These are phyloP conservation scores for Leucogyrophana mollusca DNA, from an alignment of 768 basidiomycete species.

Conservation along the genomic window DNA sequence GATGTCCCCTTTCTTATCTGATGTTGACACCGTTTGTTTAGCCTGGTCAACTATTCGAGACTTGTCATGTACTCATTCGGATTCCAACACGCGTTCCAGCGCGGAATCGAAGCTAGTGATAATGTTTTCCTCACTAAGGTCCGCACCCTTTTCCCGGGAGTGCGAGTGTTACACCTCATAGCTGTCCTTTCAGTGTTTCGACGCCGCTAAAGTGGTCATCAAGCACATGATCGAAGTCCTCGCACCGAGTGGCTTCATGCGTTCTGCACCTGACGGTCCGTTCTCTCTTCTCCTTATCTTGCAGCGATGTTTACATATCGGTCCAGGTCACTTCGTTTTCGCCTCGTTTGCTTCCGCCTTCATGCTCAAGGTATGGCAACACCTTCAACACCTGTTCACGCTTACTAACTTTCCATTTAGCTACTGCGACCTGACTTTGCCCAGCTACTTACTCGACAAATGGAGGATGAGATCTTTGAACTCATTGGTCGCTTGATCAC, in stretches of 20 bases:
- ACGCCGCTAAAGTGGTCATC: slow-evolving; percentile 67
- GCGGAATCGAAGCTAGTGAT: slow-evolving; percentile 62
- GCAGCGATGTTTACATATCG: neutral
- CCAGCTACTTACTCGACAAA: slow-evolving; percentile 51
- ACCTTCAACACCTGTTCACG: neutral
- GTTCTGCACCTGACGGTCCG: slow-evolving; percentile 75
- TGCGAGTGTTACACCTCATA: neutral
- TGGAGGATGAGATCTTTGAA: slow-evolving; percentile 70
- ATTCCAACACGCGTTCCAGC: slow-evolving; percentile 78
- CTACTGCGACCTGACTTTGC: slow-evolving; percentile 74
- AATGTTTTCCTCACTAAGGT: slow-evolving; percentile 70
- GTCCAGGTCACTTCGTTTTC: slow-evolving; percentile 70
- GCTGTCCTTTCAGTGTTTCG: slow-evolving; percentile 54
- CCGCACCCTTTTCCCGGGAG: slow-evolving; percentile 7
- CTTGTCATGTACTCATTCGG: slow-evolving; percentile 88
- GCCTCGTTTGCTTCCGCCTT: slow-evolving; percentile 82
- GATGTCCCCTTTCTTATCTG: neutral
- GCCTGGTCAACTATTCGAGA: slow-evolving; percentile 73
- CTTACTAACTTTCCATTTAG: slow-evolving; percentile 29
- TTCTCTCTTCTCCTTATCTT: neutral
- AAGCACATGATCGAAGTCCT: slow-evolving; percentile 62
- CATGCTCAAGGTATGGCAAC: slow-evolving; percentile 61
- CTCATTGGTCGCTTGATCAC: slow-evolving; percentile 72
- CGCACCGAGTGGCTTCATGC: slow-evolving; percentile 73
- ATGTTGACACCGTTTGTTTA: slow-evolving; percentile 25